phyloP scores from a whole-genome alignment of 75 land plant species.

The Cryptomeria japonica region DNA sequence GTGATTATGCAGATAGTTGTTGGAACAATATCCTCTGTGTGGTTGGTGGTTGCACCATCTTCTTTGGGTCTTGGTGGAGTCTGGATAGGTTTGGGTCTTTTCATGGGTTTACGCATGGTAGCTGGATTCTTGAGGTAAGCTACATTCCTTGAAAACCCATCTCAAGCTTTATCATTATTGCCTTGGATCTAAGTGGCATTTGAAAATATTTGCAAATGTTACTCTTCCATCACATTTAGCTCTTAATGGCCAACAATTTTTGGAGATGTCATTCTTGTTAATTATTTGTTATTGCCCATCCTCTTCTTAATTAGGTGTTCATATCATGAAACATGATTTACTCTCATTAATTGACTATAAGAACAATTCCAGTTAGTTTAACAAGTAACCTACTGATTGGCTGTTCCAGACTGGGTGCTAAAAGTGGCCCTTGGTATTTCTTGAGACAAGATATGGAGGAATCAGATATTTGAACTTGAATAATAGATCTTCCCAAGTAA shows the following conservation, averaged over 20 bases:
- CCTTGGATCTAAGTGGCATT: background rate
- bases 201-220: background rate
- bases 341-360: background rate
- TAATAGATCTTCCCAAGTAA: background rate
- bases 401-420: conserved; percentile 8
- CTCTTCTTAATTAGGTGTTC: background rate
- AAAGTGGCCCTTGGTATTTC: conserved; percentile 9
- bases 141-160: background rate
- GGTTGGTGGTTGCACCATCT: conserved; percentile 55
- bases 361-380: background rate
- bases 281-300: background rate
- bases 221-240: background rate
- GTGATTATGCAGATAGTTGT: conserved; percentile 51
- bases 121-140: conserved; percentile 82
- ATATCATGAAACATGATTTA: conserved; percentile 4
- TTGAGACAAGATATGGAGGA: conserved; percentile 4
- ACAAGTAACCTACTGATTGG: conserved; percentile 1
- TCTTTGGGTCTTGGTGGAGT: conserved; percentile 75
- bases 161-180: background rate
- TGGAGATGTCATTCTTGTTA: background rate
- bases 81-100: conserved; percentile 81
- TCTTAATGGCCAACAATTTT: background rate
- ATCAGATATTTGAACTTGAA: background rate
- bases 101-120: conserved; percentile 82
- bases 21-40: conserved; percentile 61